Base-by-base conservation (phyloP, 176 grass and related monocot genomes). In the Raddia guianensis region DNA sequence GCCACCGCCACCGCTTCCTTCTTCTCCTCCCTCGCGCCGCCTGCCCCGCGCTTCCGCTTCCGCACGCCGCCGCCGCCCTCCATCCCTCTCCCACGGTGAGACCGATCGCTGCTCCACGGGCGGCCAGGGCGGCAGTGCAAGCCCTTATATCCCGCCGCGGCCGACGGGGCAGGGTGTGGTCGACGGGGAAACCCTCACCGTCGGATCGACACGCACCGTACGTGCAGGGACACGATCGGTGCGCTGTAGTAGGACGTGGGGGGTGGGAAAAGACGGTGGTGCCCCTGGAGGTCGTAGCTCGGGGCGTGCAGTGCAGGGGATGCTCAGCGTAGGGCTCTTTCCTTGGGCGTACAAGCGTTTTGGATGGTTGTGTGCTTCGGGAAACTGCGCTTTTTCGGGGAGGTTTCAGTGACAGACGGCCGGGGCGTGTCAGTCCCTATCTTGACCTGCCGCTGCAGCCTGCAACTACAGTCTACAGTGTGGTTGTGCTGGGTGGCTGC, bases 311-410 rank as follows among this genome's bases (percentile, higher is more conserved):
- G 14, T 6, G 59, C 2, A 11, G 40, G 8, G 18, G 40, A 45
- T 13, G 56, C 53, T 40, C 0, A 6, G 12, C 8, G 21, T 49
- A 47, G 12, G 50, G 50, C 51, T 19, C 51, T 19, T 21, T 69
- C 59, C 33, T 11, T 11, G 5, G 21, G 19, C 5, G 8, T 59
- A 40, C 37, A 40, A 40, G 37, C 12, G 12, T 73, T 45, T 85
- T 80, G 68, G 70, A 49, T 14, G 1, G 8, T 15, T 33, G 70
- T 51, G 43, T 0, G 32, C 77, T 81, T 74, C 61, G 84, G 84
- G 61, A 86, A 86, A 46, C 76, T 75, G 77, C 33, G 77, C 6
- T 59, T 48, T 73, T 47, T 49, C 19, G 18, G 32, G 9, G 60
- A 86, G 51, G 60, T 16, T 59, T 58, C 53, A n/a, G 53, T 6